Evolutionary conservation across 257 asterid species (phyloP).

Genomic region (Nicotiana undulata): DNA sequence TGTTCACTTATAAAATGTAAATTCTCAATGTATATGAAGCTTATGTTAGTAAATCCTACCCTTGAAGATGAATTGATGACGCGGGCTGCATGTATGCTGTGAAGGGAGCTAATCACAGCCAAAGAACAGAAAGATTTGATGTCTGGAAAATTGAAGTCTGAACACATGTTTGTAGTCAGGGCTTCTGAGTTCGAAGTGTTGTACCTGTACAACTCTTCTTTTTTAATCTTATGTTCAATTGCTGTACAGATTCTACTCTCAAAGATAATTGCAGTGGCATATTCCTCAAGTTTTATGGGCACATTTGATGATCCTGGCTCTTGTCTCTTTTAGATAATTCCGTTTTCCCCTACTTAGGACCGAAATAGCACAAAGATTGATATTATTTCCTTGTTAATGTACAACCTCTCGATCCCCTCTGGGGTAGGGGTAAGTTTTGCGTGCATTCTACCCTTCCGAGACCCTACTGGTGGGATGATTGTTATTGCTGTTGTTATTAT

Average conservation of each 20-base stretch:
- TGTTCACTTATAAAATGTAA: not conserved
- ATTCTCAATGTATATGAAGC: not conserved
- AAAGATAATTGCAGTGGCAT: not conserved
- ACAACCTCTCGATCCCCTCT: no score
- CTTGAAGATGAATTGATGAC: not conserved
- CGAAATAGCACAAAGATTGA: not conserved
- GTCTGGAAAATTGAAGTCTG: not conserved
- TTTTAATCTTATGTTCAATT: not conserved
- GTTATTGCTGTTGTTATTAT: no score
- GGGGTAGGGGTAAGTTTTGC: no score
- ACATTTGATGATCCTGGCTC: not conserved
- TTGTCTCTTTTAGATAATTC: not conserved
- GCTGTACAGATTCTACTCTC: conserved; percentile 5
- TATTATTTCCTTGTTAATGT: no score
- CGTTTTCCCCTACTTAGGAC: not conserved
- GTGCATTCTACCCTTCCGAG: no score
- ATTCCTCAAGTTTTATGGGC: not conserved
- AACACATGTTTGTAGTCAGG: not conserved
- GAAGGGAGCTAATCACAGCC: not conserved
- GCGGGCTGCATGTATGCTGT: conserved; percentile 18
- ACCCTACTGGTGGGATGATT: no score
- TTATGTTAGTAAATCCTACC: not conserved
- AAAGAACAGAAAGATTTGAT: not conserved
- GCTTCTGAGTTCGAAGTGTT: not conserved
- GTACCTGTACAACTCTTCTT: conserved; percentile 4